These are phyloP conservation scores for Aspergillus uvarum DNA, from an alignment of 2,329 filamentous ascomycete genomes.

Conservation along the genomic window DNA sequence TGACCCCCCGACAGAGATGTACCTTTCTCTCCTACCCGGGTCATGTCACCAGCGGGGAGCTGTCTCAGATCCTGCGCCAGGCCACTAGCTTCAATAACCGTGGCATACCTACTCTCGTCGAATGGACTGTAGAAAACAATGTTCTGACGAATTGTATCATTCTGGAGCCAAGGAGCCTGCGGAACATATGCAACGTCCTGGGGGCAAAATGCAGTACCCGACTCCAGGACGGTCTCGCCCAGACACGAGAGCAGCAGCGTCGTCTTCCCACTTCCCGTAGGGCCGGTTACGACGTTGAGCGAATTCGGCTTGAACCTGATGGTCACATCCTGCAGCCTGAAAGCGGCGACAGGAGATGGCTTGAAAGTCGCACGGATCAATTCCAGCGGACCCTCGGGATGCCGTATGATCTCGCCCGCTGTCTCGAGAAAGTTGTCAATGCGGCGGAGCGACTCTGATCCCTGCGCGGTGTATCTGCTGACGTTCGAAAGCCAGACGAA, in stretches of 20 bases:
- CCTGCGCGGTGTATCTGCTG: constrained; percentile 45
- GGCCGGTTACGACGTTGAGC: constrained; percentile 56
- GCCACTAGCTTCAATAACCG: constrained; percentile 62
- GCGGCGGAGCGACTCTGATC: constrained; percentile 51
- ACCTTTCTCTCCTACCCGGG: constrained; percentile 62
- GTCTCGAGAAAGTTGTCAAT: constrained; percentile 57
- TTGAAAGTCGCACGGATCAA: constrained; percentile 52
- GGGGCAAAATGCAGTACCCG: constrained; percentile 38
- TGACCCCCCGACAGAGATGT: constrained; percentile 65
- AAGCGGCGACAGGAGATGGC: constrained; percentile 52
- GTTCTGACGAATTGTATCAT: constrained; percentile 65
- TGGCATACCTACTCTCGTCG: constrained; percentile 57
- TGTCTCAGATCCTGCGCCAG: constrained; percentile 56
- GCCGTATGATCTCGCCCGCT: constrained; percentile 50
- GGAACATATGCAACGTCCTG: constrained; percentile 59
- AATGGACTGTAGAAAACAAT: constrained; percentile 62
- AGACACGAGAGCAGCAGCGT: constrained; percentile 47
- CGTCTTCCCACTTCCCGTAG: constrained; percentile 59
- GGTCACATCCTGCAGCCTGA: constrained; percentile 43
- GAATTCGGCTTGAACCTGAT: constrained; percentile 56
- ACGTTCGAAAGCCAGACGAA: constrained; percentile 52
- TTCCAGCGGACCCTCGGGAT: constrained; percentile 52
- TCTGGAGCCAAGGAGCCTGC: constrained; percentile 65
- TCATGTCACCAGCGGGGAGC: constrained; percentile 59
- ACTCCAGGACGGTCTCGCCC: constrained; percentile 28